Evolutionary conservation across 2,329 filamentous ascomycete genomes (phyloP), one percentile per base, ranked within the genome.

Genomic region (Botrytis fragariae): DNA sequence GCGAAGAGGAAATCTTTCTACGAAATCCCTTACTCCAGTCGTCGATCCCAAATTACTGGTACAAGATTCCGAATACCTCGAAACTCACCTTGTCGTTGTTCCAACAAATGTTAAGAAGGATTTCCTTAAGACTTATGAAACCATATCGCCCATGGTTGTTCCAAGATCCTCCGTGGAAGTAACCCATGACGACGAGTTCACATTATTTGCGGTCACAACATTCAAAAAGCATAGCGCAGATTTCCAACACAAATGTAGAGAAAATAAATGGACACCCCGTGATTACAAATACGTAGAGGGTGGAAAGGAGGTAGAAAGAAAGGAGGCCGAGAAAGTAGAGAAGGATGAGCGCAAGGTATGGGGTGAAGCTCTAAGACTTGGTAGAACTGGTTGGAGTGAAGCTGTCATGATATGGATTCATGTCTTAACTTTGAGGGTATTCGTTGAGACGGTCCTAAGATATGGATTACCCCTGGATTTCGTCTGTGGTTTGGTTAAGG

Each of bases 341-440:
- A 91, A 90, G 77, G 94, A 98, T 81, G 95, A 97, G 85, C 89
- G 92, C 83, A 97, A 96, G 84, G 87, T 97, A 3, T 97, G 94
- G 90, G 94, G 94, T 18, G 95, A 99, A 84, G 94, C 95, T 4
- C 83, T 99, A 80, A 89, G 94, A 77, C 87, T 98, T 79, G 93
- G 92, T 22, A 87, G 95, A 75, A 97, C 94, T n/a, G 94, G 94
- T 25, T 99, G 96, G 90, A 95, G 94, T 81, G 96, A 99, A 84
- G 92, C 92, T 75, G 94, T 97, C 77, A 97, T 97, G 93, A 92
- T 95, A 71, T 97, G 95, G 94, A 88, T 97, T 68, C 96, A 99
- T 81, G 92, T 97, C 42, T 86, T 98, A 80, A 93, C 95, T 10
- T 84, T 99, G 79, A 87, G 96, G 71, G 95, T 98, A 32, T 99